Base-by-base conservation (phyloP, 768 basidiomycete species). In the Mycena rebaudengoi region DNA sequence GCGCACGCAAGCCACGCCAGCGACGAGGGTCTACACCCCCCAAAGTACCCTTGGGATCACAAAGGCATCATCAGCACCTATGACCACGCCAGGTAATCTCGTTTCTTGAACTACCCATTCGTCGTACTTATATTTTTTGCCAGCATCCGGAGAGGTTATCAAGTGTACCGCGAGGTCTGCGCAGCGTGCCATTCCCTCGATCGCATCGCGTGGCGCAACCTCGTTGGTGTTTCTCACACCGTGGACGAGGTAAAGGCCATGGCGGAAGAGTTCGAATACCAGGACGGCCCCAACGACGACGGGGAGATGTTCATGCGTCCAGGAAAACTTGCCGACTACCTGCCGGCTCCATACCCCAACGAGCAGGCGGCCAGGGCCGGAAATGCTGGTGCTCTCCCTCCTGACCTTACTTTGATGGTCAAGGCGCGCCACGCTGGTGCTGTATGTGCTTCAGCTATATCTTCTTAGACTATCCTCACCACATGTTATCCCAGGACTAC, bases 271-370 rank as follows among this genome's bases (percentile, higher is more conserved):
- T 83, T 96, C 60, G 98, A 99, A 79, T 99, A 99, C 79, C 86
- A 88, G 73, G 98, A 99, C 74, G 98, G 98, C 33, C 98, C 98
- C 49, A 88, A 98, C 76, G 90, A 90, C 68, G 82, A 92, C 68
- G 98, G 98, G 69, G 95, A 98, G 80, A 99, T 98, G 96, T 99
- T 98, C 87, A 89, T 95, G 81, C 86, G 98, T 56, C 98, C 98
- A 13, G 98, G 98, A 79, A 99, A 99, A 80, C 91, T 99, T 61
- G 89, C 98, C 37, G 98, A 99, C 78, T 99, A 98, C 80, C 83
- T 99, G 85, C 98, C 97, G 57, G 75, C 85, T 45, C 95, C 98
- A 41, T 99, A 99, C 82, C 88, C 96, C 68, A 99, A 99, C 73
- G 97, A 99, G 68, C 95, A 98, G 83, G 97, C 98, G 69, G 95